phyloP scores from a whole-genome alignment of 805 yeast genomes.

The Suhomyces vadensis region DNA sequence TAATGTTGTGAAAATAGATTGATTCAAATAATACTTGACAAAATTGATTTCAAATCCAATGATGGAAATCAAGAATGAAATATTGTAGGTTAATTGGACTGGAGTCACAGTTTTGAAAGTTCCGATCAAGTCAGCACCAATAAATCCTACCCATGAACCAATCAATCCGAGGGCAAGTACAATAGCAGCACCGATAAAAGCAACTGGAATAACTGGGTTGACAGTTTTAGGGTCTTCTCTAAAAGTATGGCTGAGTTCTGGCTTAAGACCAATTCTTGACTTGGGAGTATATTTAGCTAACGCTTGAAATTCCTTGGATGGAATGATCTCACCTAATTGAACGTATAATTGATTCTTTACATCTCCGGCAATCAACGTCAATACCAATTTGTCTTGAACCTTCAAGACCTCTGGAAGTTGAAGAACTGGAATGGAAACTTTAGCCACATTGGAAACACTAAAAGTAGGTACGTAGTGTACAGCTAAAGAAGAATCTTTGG shows the following conservation, averaged over 20 bases:
- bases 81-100: constrained; percentile 34
- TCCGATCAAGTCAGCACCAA: constrained; percentile 31
- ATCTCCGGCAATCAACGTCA: constrained; percentile 36
- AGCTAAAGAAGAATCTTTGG: constrained; percentile 30
- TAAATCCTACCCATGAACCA: constrained; percentile 41
- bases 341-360: constrained; percentile 21
- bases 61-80: constrained; percentile 50
- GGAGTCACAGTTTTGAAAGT: constrained; percentile 38
- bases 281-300: constrained; percentile 22
- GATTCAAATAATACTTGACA: constrained; percentile 56
- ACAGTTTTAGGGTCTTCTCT: constrained; percentile 54
- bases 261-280: constrained; percentile 48
- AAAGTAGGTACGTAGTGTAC: constrained; percentile 33
- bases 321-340: constrained; percentile 32
- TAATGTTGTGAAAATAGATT: constrained; percentile 61
- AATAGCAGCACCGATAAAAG: constrained; percentile 48
- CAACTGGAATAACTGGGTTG: constrained; percentile 49
- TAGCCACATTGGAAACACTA: constrained; percentile 19
- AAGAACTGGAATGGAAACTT: constrained; percentile 24
- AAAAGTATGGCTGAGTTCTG: constrained; percentile 68
- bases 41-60: constrained; percentile 55
- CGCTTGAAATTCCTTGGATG: constrained; percentile 26
- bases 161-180: constrained; percentile 45
- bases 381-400: constrained; percentile 29
- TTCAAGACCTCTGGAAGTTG: constrained; percentile 40